Percentiles rank a stretch among this genome's conserved stretches.
These are phyloP conservation scores for Fusarium praegraminearum DNA, from an alignment of 2,329 filamentous ascomycete genomes.

Conservation along the genomic window DNA sequence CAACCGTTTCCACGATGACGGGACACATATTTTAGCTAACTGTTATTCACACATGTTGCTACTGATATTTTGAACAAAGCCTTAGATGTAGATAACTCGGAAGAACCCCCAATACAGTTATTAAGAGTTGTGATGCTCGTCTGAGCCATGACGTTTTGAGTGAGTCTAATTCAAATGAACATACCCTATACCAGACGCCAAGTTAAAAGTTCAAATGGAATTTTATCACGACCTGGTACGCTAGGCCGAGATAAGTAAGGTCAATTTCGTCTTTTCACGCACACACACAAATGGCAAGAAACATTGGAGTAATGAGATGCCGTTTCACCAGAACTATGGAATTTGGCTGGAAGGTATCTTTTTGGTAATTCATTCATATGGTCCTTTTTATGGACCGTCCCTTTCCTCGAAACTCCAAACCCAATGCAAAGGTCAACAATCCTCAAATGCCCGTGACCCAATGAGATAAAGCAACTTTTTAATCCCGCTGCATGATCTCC, in stretches of 20 bases:
- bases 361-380: conserved; percentile 54
- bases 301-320: conserved; percentile 45
- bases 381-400: conserved; percentile 52
- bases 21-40: no score
- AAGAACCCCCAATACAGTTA: background rate
- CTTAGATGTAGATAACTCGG: background rate
- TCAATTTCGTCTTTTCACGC: conserved; percentile 2
- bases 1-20: background rate
- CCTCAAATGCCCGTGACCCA: conserved; percentile 45
- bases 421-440: conserved; percentile 52
- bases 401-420: conserved; percentile 56
- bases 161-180: no score
- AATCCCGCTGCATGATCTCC: conserved; percentile 72
- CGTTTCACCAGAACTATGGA: conserved; percentile 49
- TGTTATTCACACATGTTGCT: background rate
- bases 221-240: background rate
- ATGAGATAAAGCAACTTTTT: conserved; percentile 47
- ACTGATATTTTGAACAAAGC: background rate
- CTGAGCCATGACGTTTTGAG: background rate
- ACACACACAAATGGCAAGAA: conserved; percentile 17
- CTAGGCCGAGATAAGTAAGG: conserved; percentile 5
- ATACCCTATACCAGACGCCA: background rate
- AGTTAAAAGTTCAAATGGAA: background rate
- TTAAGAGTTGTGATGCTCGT: background rate
- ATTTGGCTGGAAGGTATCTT: conserved; percentile 52